phyloP scores from a whole-genome alignment of 2,329 filamentous ascomycete species.

The Xylariales sp. region DNA sequence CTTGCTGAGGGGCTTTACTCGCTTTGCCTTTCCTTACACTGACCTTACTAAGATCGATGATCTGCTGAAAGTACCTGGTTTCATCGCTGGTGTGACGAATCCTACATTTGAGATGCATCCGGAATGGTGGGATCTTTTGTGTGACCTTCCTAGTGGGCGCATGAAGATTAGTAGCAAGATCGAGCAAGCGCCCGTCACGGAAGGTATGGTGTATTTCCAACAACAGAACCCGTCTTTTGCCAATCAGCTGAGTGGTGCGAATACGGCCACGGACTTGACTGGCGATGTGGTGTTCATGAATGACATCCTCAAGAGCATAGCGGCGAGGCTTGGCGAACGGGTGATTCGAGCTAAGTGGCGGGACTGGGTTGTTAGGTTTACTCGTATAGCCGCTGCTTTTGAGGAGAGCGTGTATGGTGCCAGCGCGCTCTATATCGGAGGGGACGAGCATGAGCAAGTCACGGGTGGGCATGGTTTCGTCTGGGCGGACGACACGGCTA shows the following conservation, averaged over 20 bases:
- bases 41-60: conserved; percentile 98
- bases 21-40: conserved; percentile 97
- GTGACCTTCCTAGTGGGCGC: conserved; percentile 89
- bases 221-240: conserved; percentile 75
- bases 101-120: conserved; percentile 94
- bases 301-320: conserved; percentile 84
- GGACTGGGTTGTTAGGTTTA: conserved; percentile 94
- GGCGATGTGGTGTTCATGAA: conserved; percentile 92
- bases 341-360: conserved; percentile 93
- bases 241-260: conserved; percentile 57
- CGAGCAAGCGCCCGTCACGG: conserved; percentile 81
- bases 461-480: conserved; percentile 90
- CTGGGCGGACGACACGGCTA: conserved; percentile 85
- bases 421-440: conserved; percentile 86
- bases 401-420: conserved; percentile 96
- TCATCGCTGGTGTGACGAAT: conserved; percentile 97
- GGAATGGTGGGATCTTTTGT: conserved; percentile 98
- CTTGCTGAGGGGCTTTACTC: conserved; percentile 90
- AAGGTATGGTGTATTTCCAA: conserved; percentile 88
- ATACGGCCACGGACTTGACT: conserved; percentile 71
- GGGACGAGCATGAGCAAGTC: conserved; percentile 73
- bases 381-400: conserved; percentile 89
- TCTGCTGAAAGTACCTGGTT: conserved; percentile 92
- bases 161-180: conserved; percentile 95
- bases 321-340: conserved; percentile 86